Evolutionary conservation across 2,329 filamentous ascomycete species (phyloP).

Genomic region (Colletotrichum sp.): DNA sequence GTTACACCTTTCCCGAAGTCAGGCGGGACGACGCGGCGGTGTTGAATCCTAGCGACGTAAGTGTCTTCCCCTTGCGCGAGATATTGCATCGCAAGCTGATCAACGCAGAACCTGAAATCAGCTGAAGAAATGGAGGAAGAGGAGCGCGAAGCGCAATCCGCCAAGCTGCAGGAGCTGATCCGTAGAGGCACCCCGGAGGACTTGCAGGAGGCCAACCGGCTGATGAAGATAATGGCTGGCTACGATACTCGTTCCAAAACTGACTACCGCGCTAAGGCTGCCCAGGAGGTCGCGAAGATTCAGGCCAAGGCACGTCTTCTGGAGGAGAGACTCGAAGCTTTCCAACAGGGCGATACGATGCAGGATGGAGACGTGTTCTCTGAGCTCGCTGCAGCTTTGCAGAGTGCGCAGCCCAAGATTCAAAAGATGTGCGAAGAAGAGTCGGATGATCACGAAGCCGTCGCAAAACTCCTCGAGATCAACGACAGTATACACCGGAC

Average conservation of each 20-base stretch:
- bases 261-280: constrained; percentile 96
- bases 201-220: constrained; percentile 91
- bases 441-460: constrained; percentile 94
- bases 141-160: constrained; percentile 90
- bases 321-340: constrained; percentile 89
- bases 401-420: constrained; percentile 96
- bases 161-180: constrained; percentile 97
- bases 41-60: constrained; percentile 93
- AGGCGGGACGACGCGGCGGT: constrained; percentile 94
- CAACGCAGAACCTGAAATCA: constrained; percentile 82
- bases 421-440: constrained; percentile 99
- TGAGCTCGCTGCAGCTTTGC: constrained; percentile 87
- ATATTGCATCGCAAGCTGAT: neutral
- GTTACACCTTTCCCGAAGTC: constrained; percentile 93
- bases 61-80: constrained; percentile 30
- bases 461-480: constrained; percentile 93
- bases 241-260: constrained; percentile 96
- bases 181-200: constrained; percentile 90
- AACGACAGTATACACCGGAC: constrained; percentile 99
- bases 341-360: constrained; percentile 82
- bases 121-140: constrained; percentile 99
- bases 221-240: constrained; percentile 99
- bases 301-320: constrained; percentile 93
- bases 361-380: constrained; percentile 71
- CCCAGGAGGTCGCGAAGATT: constrained; percentile 91